Base-by-base conservation (phyloP, 441 rosid species). In the Gossypium lobatum region DNA sequence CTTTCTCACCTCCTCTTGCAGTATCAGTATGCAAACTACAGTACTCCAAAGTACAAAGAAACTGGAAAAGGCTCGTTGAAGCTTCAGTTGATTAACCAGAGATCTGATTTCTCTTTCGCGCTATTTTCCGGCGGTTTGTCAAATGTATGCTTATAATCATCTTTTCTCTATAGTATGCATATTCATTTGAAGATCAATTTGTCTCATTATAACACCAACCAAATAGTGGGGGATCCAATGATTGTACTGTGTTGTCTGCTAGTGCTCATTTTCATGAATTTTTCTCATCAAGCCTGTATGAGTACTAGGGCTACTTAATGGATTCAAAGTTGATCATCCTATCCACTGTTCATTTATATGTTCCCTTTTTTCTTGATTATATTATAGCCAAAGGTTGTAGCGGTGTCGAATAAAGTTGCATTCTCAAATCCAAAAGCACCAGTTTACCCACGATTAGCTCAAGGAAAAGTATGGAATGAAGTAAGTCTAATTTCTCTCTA, bases 401-500 rank as follows among this genome's bases (percentile, higher is more conserved):
- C 96, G 53, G 75, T 87, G 48, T 93, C 96, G 62, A 88, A 89
- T 64, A 76, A 61, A 74, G 82, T 89, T 65, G 66, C 82, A 62
- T 93, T 89, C 78, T 8, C 80, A 64, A 84, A 93, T 77, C 93
- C 97, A 45, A 91, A 89, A 6, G 96, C 91, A 26, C 96, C 95
- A 17, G 86, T 91, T 76, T 86, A 93, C 65, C 96, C 93, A 5
- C 90, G 96, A 18, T 77, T 93, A 42, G 97, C 96, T 1, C 92
- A 88, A 74, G 95, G 97, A 46, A 87, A 88, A 81, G 81, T 72
- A 75, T 91, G 97, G 96, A 83, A 91, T 83, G 95, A 89, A 84
- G 97, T 93, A 89, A 83, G 89, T 64, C 8, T 25, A 50, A 42
- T 21, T 42, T 73, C 37, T 20, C 45, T 37, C 28, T 20, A 46